Percentiles rank a stretch among this genome's conserved stretches.
Conservation (phyloP, 106 monocot genomes). For the Agapanthus africanus region DNA sequence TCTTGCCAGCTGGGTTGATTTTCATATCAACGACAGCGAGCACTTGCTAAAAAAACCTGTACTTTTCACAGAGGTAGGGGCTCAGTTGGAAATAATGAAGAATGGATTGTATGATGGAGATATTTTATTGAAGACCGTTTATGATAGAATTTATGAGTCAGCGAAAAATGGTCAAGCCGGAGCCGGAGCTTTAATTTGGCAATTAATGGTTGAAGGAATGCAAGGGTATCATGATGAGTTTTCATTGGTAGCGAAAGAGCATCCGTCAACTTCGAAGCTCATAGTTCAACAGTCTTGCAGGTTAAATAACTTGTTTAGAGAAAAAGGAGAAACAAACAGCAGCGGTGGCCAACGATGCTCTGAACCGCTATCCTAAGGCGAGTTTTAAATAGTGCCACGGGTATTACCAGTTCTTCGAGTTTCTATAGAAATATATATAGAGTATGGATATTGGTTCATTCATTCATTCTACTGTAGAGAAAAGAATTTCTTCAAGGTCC, state of each 20-base stretch:
- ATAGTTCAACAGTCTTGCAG: conserved; percentile 68
- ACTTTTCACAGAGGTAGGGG: conserved; percentile 74
- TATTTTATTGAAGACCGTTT: conserved; percentile 56
- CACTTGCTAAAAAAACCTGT: conserved; percentile 75
- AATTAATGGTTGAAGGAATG: conserved; percentile 59
- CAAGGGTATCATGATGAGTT: conserved; percentile 50
- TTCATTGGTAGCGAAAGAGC: conserved; percentile 49
- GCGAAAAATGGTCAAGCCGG: conserved; percentile 62
- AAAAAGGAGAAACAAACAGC: too few species aligned
- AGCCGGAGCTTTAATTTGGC: conserved; percentile 88
- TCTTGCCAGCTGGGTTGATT: conserved; percentile 78
- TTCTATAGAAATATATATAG: too few species aligned
- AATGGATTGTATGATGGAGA: conserved; percentile 57
- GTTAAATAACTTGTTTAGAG: conserved; percentile 34
- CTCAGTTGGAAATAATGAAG: conserved; percentile 17
- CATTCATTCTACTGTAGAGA: too few species aligned
- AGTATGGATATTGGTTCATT: too few species aligned
- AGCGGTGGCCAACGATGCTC: too few species aligned
- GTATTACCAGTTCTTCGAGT: too few species aligned
- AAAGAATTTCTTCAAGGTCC: too few species aligned
- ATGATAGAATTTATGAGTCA: conserved; percentile 75
- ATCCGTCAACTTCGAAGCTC: conserved; percentile 52
- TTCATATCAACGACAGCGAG: conserved; percentile 75
- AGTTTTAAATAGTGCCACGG: too few species aligned
- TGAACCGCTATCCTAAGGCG: too few species aligned